Conservation (phyloP, 2,329 filamentous ascomycete genomes). For the Aquanectria penicillioides region DNA sequence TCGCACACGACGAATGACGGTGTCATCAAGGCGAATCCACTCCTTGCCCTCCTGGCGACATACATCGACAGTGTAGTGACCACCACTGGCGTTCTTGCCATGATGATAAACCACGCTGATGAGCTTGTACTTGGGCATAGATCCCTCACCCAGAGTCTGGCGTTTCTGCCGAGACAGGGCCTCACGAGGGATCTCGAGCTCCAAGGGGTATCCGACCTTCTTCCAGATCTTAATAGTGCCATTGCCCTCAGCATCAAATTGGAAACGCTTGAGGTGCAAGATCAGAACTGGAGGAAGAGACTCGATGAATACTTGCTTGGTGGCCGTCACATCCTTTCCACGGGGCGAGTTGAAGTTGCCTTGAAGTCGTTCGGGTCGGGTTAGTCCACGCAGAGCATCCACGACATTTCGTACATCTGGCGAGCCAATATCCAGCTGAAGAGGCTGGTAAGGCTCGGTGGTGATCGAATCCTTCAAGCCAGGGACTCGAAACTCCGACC, state of each 20-base stretch:
- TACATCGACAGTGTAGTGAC: constrained; percentile 98
- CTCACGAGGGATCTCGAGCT: constrained; percentile 92
- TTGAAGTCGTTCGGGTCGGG: constrained; percentile 83
- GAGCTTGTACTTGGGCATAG: constrained; percentile 84
- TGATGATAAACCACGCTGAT: constrained; percentile 96
- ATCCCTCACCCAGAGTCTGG: constrained; percentile 70
- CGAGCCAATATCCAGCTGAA: constrained; percentile 94
- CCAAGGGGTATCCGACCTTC: constrained; percentile 93
- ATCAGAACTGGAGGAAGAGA: constrained; percentile 91
- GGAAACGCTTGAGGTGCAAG: constrained; percentile 95
- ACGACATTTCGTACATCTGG: constrained; percentile 89
- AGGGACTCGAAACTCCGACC: constrained; percentile 88
- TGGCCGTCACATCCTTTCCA: constrained; percentile 80
- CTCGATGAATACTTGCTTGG: constrained; percentile 96
- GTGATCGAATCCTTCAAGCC: constrained; percentile 92
- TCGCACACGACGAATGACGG: constrained; percentile 83
- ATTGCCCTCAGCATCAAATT: constrained; percentile 83
- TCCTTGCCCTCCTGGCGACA: constrained; percentile 92
- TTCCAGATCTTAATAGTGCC: constrained; percentile 99
- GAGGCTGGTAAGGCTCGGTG: constrained; percentile 89
- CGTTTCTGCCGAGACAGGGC: constrained; percentile 81
- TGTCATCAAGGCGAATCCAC: constrained; percentile 97
- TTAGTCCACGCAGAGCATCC: constrained; percentile 87
- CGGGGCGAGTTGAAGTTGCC: constrained; percentile 85
- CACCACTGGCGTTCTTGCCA: constrained; percentile 93